Conservation (phyloP, 2,329 filamentous ascomycete genomes). For the Arthrobotrys pseudoclavata region DNA sequence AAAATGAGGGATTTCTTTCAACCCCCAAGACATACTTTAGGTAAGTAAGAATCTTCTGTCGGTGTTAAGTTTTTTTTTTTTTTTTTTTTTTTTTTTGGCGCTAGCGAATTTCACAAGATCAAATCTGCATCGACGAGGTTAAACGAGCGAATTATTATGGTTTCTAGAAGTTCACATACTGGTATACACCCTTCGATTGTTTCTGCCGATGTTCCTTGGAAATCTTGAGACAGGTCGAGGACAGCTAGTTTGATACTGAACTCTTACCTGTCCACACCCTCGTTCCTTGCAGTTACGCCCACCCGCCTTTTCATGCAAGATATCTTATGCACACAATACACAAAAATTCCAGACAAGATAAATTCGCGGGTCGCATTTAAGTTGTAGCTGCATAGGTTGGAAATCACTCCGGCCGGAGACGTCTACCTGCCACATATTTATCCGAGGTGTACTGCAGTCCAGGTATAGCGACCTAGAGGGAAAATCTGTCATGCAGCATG, state of each 20-base stretch:
- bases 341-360: conserved; percentile 2
- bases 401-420: conserved; percentile 7
- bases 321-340: conserved; percentile 5
- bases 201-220: conserved; percentile 20
- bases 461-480: not conserved
- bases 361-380: not conserved
- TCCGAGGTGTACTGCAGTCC: conserved; percentile 2
- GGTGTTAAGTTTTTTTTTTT: not conserved
- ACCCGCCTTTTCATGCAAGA: conserved; percentile 18
- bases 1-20: conserved; percentile 58
- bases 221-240: conserved; percentile 1
- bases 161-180: conserved; percentile 26
- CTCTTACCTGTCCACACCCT: conserved; percentile 34
- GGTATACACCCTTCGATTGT: not conserved
- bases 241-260: not conserved
- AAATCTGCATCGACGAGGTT: conserved; percentile 28
- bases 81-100: conserved; percentile 22
- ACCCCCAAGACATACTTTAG: conserved; percentile 8
- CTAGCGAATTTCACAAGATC: conserved; percentile 19
- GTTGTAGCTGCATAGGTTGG: conserved; percentile 12
- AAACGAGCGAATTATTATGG: conserved; percentile 57
- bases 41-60: conserved; percentile 4
- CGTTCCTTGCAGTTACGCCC: conserved; percentile 42
- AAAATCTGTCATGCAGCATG: conserved; percentile 10
- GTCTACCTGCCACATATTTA: not conserved